Evolutionary conservation across 768 basidiomycete genomes (phyloP).

Genomic region (Lactarius pseudohatsudake): DNA sequence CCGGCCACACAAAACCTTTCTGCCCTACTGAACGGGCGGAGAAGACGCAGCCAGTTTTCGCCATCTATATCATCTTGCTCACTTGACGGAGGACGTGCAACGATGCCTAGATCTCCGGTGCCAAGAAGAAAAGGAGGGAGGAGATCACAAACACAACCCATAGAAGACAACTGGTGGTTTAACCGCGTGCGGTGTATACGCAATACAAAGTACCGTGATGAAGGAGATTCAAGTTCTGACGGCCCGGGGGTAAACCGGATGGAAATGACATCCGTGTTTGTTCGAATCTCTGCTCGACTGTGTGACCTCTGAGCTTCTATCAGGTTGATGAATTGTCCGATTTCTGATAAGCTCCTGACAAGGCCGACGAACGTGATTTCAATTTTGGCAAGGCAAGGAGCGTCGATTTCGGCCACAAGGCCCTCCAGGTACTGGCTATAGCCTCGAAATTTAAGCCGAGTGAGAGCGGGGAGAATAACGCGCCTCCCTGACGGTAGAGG

Average conservation of each 20-base stretch:
- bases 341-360: background rate
- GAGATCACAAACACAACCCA: background rate
- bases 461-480: background rate
- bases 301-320: background rate
- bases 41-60: background rate
- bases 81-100: background rate
- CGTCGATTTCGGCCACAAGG: background rate
- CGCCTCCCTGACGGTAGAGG: background rate
- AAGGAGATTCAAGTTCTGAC: background rate
- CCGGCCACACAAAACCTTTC: background rate
- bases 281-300: background rate
- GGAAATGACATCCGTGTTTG: background rate
- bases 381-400: background rate
- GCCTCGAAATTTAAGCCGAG: background rate
- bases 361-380: background rate
- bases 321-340: background rate
- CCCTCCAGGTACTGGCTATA: background rate
- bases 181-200: background rate
- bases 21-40: background rate
- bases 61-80: background rate
- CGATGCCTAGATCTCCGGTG: background rate
- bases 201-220: background rate
- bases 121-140: background rate
- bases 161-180: background rate
- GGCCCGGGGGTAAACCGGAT: background rate